phyloP scores from a whole-genome alignment of 1,284 basidiomycete genomes.

The Fomes fomentarius region DNA sequence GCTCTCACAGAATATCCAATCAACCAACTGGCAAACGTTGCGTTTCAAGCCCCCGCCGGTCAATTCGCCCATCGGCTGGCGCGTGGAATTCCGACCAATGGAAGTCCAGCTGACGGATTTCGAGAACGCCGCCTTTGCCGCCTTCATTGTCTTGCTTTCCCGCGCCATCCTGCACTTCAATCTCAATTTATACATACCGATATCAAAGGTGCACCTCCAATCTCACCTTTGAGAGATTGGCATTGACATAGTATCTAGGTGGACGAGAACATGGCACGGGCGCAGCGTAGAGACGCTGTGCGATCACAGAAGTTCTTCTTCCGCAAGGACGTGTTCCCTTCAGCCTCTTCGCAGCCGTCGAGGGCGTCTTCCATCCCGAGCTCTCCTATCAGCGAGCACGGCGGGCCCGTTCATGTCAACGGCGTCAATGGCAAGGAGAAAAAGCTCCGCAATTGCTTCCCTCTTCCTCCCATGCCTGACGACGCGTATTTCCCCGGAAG shows the following conservation, averaged over 20 bases:
- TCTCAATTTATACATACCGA: constrained; percentile 95
- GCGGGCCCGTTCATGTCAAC: constrained; percentile 27
- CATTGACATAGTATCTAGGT: constrained; percentile 57
- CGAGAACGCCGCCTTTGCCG: constrained; percentile 96
- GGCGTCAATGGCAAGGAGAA: constrained; percentile 53
- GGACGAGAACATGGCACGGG: constrained; percentile 94
- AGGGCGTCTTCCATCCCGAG: constrained; percentile 55
- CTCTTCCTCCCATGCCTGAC: constrained; percentile 54
- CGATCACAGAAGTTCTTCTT: constrained; percentile 84
- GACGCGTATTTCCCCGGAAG: constrained; percentile 45
- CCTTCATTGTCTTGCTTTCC: constrained; percentile 94
- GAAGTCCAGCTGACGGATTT: constrained; percentile 99
- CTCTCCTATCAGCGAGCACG: constrained; percentile 48
- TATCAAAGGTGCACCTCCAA: constrained; percentile 77
- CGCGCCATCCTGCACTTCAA: constrained; percentile 91
- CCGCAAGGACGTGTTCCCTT: constrained; percentile 84
- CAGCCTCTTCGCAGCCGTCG: constrained; percentile 42
- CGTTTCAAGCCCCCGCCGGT: constrained; percentile 98
- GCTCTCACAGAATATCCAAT: constrained; percentile 87
- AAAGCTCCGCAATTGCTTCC: constrained; percentile 73
- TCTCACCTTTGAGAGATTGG: neutral
- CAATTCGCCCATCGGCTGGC: constrained; percentile 93
- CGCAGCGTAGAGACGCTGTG: constrained; percentile 86
- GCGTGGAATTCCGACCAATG: constrained; percentile 99
- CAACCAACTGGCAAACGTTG: constrained; percentile 99